Base-by-base conservation (phyloP, 2,329 filamentous ascomycete species). In the Ophiobolus disseminans region DNA sequence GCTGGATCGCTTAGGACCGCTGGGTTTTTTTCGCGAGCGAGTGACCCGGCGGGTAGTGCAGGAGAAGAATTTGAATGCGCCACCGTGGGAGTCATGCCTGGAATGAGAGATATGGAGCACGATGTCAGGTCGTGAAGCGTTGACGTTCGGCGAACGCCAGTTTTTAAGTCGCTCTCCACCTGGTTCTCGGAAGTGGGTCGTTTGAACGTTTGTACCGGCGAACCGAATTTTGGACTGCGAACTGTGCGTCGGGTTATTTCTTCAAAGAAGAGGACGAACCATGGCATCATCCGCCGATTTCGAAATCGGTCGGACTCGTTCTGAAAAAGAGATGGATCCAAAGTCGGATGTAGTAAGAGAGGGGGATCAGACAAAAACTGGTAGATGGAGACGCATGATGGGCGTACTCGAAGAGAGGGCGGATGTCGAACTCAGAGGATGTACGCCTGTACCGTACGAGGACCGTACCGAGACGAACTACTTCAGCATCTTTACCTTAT, bases 401-500 rank as follows among this genome's bases (percentile, higher is more conserved):
- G 52, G 50, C 11, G 44, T 58, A 35, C 45, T 69, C 20, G 60
- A 59, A 21, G 49, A 55, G 30, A 55, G 60, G 22, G 66, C 60
- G 13, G 60, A 62, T 43, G 63, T 73, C 19, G 70, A 73, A 35
- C 44, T 73, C 8, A 58, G 66, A 50, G 84, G 84, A 3, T 77
- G 84, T 58, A 77, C 76, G 47, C 84, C 84, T 1, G 80, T 86
- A 17, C 80, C 82, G 1, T 52, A 78, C 17, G 78, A 82, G 44
- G 73, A 82, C 51, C 75, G 83, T 32, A 84, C 77, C 1, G 76
- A 81, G 52, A 82, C 74, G 7, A 73, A 76, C 26, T 81, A 81
- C 55, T 75, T 75, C 66, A 81, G 82, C 51, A 74, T 86, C 36
- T 86, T 86, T 60, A 84, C 82, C 3, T 73, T 86, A 19, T 85